phyloP scores from a whole-genome alignment of 2,329 filamentous ascomycete genomes.

The Thielaviopsis cerberus region DNA sequence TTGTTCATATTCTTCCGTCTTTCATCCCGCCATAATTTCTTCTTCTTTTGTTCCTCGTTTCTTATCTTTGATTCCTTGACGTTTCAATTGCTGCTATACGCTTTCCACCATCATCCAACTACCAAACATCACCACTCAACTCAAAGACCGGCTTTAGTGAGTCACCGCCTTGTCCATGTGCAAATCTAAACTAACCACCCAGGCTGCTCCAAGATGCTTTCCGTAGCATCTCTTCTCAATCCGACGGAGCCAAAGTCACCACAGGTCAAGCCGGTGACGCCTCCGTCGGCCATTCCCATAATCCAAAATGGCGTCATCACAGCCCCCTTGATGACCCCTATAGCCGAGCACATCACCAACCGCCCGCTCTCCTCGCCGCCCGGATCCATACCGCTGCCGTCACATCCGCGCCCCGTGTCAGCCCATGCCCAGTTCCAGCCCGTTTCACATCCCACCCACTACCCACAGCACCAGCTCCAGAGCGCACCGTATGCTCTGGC shows the following conservation, averaged over 20 bases:
- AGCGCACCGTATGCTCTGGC: background rate
- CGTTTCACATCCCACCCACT: background rate
- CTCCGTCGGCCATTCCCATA: background rate
- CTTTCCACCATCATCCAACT: no score
- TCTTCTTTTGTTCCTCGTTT: no score
- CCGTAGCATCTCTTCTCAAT: conserved; percentile 48
- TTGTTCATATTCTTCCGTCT: background rate
- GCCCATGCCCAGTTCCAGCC: background rate
- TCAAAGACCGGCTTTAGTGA: no score
- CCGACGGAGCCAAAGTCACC: conserved; percentile 30
- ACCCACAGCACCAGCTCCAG: background rate
- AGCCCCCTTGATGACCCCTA: background rate
- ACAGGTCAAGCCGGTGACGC: conserved; percentile 10
- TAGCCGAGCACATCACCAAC: background rate
- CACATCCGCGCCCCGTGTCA: background rate
- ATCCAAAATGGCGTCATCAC: background rate
- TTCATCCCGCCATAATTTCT: no score
- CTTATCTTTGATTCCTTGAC: background rate
- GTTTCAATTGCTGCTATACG: no score
- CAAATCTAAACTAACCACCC: no score
- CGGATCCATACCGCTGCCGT: background rate
- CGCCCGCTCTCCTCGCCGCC: background rate
- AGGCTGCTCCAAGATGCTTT: conserved; percentile 45
- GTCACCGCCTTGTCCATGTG: no score
- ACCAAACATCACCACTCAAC: no score